Evolutionary conservation across 805 yeast genomes (phyloP), one percentile per base, ranked within the genome.

Genomic region (Starmerella lactis-condensi): DNA sequence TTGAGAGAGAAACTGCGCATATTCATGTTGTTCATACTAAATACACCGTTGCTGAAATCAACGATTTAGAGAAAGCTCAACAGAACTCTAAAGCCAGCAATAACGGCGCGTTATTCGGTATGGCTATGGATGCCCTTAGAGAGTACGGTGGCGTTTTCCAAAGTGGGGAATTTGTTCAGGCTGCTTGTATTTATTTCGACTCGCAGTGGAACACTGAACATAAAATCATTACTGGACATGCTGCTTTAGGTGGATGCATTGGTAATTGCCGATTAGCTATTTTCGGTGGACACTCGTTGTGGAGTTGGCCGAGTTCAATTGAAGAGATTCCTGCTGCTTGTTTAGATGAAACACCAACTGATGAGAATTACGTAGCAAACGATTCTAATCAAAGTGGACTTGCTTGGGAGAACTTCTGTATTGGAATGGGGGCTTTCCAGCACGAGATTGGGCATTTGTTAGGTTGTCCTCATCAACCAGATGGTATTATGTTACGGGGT

Each of bases 401-500:
- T 1, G 65, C 74, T 34, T 89, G 94, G 93, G 95, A 85, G 53
- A 76, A 91, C 45, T 54, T 76, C 27, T 75, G 76, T 37, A 65
- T 85, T 22, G 78, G 94, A 1, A 49, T 78, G 44, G 96, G 98
- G 27, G 95, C 96, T 0, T 83, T 82, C 44, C 63, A 83, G 75
- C 96, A 85, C 52, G 96, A 85, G 50, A 74, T 85, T 31, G 96
- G 98, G 1, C 96, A 85, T 51, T 57, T 69, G 17, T 58, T 85
- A 25, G 93, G 94, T 1, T 76, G 85, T 40, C 95, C 96, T 1
- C 96, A 85, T 54, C 89, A 82, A 52, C 76, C 72, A 10, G 59
- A 64, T 41, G 96, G 96, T 13, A 75, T 85, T 17, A 89, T 85
- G 96, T 55, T 81, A 23, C 62, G 95, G 35, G 93, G 76, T 35